Conservation (phyloP, 2,329 filamentous ascomycete genomes). For the Nigrospora osmanthi region DNA sequence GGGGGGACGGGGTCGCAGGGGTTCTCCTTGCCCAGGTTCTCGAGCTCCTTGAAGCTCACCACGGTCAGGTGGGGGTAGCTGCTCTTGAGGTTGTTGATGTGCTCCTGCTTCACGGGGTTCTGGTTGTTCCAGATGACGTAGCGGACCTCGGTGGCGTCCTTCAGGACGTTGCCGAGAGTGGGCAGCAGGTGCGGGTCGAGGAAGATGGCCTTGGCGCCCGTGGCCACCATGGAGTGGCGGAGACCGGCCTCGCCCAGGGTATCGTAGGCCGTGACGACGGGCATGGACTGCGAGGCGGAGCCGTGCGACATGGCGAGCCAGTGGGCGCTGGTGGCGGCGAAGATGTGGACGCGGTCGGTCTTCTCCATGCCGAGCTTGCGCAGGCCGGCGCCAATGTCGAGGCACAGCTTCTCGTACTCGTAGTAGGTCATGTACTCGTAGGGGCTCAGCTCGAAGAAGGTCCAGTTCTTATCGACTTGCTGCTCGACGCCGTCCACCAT, state of each 20-base stretch:
- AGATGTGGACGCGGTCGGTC: conserved; percentile 69
- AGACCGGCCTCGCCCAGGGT: conserved; percentile 67
- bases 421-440: conserved; percentile 73
- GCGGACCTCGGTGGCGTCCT: conserved; percentile 40
- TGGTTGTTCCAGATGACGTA: conserved; percentile 49
- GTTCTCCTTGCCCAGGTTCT: conserved; percentile 51
- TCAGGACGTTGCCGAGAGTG: conserved; percentile 45
- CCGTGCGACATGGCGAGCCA: conserved; percentile 45
- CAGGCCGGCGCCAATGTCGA: conserved; percentile 62
- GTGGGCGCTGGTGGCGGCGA: conserved; percentile 60
- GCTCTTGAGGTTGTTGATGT: conserved; percentile 40
- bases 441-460: conserved; percentile 73
- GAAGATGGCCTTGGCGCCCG: conserved; percentile 64
- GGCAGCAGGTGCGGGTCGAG: conserved; percentile 65
- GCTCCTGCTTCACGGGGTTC: conserved; percentile 40
- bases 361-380: conserved; percentile 64
- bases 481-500: conserved; percentile 71
- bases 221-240: conserved; percentile 63
- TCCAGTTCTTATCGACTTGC: conserved; percentile 82
- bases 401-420: conserved; percentile 65
- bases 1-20: conserved; percentile 62
- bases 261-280: conserved; percentile 73
- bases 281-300: conserved; percentile 65
- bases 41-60: conserved; percentile 42
- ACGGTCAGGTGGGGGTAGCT: conserved; percentile 40